Evolutionary conservation across 805 yeast species (phyloP).

Genomic region (Zygosaccharomyces bailii): DNA sequence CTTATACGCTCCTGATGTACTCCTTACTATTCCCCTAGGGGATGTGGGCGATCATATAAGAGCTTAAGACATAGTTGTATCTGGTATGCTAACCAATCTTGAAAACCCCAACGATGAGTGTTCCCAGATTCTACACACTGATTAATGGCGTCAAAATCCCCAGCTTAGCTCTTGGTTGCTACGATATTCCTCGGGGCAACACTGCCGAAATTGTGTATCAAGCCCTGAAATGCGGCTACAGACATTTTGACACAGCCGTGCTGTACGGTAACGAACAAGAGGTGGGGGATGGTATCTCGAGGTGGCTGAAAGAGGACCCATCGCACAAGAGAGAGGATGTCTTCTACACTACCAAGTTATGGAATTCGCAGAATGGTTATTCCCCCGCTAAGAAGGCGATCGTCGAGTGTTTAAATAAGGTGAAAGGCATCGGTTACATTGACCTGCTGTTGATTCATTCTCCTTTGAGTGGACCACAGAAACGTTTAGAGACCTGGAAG

Average conservation of each 20-base stretch:
- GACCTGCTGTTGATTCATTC: slow-evolving; percentile 68
- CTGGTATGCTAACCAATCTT: neutral
- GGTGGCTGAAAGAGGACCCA: slow-evolving; percentile 48
- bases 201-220: slow-evolving; percentile 46
- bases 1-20: neutral
- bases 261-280: slow-evolving; percentile 62
- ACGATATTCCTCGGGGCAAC: slow-evolving; percentile 39
- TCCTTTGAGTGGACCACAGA: slow-evolving; percentile 47
- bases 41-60: slow-evolving; percentile 1
- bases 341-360: slow-evolving; percentile 66
- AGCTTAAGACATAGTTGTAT: neutral
- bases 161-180: slow-evolving; percentile 55
- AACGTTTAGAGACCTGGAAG: slow-evolving; percentile 60
- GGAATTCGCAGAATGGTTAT: slow-evolving; percentile 67
- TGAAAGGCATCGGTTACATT: slow-evolving; percentile 58
- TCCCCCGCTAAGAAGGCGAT: slow-evolving; percentile 56
- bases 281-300: slow-evolving; percentile 54
- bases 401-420: slow-evolving; percentile 49
- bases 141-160: slow-evolving; percentile 58
- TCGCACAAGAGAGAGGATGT: slow-evolving; percentile 49
- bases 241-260: slow-evolving; percentile 73
- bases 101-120: slow-evolving; percentile 7
- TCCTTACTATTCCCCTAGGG: slow-evolving; percentile 3
- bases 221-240: slow-evolving; percentile 64
- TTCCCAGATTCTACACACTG: slow-evolving; percentile 39